Evolutionary conservation across 306 rosid species (phyloP), one percentile per base, ranked within the genome.

Genomic region (Cucurbita maxima): DNA sequence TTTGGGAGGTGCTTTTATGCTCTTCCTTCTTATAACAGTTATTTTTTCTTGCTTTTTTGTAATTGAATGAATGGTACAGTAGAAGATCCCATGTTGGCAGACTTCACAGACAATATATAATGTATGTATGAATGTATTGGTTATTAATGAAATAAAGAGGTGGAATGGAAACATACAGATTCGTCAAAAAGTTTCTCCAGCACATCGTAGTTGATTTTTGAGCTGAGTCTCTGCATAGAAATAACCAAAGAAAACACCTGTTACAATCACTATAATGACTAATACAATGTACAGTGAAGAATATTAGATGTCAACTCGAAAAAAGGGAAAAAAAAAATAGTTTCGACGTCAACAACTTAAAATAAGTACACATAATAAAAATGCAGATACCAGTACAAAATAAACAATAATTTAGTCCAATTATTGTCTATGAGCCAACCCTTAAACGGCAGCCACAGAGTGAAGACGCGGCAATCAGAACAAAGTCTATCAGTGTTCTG

Each of bases 161-260:
- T 13, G 43, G 22, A 20, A 47, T 47, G 3, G 12, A 73, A 25
- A 73, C 76, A 40, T 73, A 73, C 76, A 40, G 76, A 55, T 73
- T 73, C 71, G 10, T 82, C 84, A 36, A 79, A 76, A 77, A 86
- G 87, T 58, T 84, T 80, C 25, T 71, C 80, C 81, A 90, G 70
- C 47, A 78, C 80, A 72, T 83, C 90, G 11, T 72, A 81, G 83
- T 90, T 88, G 88, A 90, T 82, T 86, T 80, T 90, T 40, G 81
- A 83, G 75, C 87, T 78, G 75, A 85, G 84, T 78, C 88, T 81
- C 96, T 88, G 89, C 84, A 81, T 22, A 76, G 2, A 66, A 66
- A 30, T 38, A 74, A 22, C 15, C 30, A 58, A 56, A 44, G 60
- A 19, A 34, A 30, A 18, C 43, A 43, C 25, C 16, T 41, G 2